Percentiles rank a stretch among this genome's conserved stretches.
Conservation (phyloP, 2,329 filamentous ascomycete species). For the Pyrenochaeta sp. region DNA sequence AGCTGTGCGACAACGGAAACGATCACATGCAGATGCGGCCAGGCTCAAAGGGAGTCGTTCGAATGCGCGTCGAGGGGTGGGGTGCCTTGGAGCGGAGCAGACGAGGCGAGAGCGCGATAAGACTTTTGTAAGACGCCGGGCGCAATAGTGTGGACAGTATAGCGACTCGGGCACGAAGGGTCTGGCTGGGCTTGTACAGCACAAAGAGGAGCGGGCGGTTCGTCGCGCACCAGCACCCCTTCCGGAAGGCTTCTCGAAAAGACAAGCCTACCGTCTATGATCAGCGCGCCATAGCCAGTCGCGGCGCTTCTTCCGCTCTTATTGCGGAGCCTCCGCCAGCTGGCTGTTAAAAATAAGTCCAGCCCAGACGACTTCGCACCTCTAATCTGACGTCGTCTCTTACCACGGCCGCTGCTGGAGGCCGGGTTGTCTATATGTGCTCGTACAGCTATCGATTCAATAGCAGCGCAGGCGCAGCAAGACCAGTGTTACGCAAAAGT, state of each 20-base stretch:
- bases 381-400: constrained; percentile 27
- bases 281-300: constrained; percentile 7
- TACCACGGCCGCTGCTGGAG: constrained; percentile 1
- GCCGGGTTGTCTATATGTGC: not conserved
- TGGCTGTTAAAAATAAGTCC: constrained; percentile 22
- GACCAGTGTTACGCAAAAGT: not conserved
- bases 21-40: constrained; percentile 46
- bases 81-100: constrained; percentile 12
- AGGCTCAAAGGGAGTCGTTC: constrained; percentile 24
- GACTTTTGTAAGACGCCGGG: not conserved
- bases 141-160: not conserved
- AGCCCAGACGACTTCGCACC: constrained; percentile 6
- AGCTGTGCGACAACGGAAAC: constrained; percentile 45
- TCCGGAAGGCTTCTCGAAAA: constrained; percentile 3
- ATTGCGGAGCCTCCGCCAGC: constrained; percentile 8
- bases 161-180: not conserved
- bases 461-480: constrained; percentile 7
- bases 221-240: constrained; percentile 1
- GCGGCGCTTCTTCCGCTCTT: constrained; percentile 8
- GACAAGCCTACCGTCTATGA: not conserved
- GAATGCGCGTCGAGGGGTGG: constrained; percentile 14
- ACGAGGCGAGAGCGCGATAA: constrained; percentile 1
- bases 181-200: not conserved
- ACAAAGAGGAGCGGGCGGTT: constrained; percentile 6
- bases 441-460: constrained; percentile 6